Evolutionary conservation across 1,139 yeast species (phyloP).

Genomic region (Hansenula sp.): DNA sequence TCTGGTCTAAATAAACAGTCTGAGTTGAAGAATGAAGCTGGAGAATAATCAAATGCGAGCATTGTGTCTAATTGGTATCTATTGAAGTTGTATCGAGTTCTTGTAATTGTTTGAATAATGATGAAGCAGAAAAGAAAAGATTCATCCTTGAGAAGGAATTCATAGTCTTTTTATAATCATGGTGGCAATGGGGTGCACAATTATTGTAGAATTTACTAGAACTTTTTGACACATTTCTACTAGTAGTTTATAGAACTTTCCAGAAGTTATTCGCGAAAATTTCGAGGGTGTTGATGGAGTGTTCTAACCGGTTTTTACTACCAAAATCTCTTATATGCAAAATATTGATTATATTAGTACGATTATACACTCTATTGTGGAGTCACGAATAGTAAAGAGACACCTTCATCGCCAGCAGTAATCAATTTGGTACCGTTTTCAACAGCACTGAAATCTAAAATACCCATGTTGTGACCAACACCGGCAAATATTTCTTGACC

Average conservation of each 20-base stretch:
- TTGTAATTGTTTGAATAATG: neutral
- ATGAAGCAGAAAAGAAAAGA: neutral
- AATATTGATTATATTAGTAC: neutral
- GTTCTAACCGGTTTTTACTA: too few species aligned
- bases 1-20: neutral
- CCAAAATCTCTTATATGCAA: neutral
- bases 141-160: neutral
- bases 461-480: slow-evolving; percentile 92
- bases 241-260: neutral
- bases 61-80: neutral
- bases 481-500: slow-evolving; percentile 74
- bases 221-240: neutral
- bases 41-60: slow-evolving; percentile 8
- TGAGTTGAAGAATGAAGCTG: slow-evolving; percentile 1
- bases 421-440: slow-evolving; percentile 66
- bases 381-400: slow-evolving; percentile 63
- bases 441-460: slow-evolving; percentile 69
- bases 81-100: neutral
- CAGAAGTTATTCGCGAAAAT: neutral
- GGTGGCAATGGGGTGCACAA: neutral
- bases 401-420: slow-evolving; percentile 99
- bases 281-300: neutral
- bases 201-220: slow-evolving; percentile 4
- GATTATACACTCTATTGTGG: neutral
- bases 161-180: neutral